Percentiles rank a stretch among this genome's conserved stretches.
Evolutionary conservation across 2,329 filamentous ascomycete species (phyloP).

Genomic region (Aspergillus persii): DNA sequence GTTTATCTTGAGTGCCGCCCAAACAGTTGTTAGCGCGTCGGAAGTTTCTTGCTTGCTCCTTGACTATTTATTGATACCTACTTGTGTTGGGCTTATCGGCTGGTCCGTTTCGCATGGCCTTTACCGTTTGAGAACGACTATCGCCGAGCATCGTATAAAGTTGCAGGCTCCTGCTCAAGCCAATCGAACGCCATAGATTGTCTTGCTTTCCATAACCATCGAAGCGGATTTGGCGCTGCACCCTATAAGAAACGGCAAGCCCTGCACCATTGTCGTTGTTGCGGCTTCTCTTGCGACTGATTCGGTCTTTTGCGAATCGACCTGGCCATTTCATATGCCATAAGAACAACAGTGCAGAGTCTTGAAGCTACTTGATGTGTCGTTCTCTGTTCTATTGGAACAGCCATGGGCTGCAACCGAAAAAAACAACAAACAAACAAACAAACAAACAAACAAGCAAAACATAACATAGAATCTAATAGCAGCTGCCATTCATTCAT

Average conservation of each 20-base stretch:
- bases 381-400: neutral
- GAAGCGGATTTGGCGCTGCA: neutral
- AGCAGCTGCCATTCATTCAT: neutral
- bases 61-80: neutral
- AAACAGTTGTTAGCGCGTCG: neutral
- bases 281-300: neutral
- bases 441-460: no score
- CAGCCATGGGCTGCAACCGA: neutral
- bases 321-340: neutral
- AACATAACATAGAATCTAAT: neutral
- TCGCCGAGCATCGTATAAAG: neutral
- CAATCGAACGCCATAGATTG: neutral
- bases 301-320: neutral
- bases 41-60: neutral
- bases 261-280: neutral
- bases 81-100: neutral
- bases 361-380: neutral
- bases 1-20: neutral
- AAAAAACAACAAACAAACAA: neutral
- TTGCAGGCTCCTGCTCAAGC: neutral
- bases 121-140: neutral
- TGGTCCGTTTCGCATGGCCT: neutral
- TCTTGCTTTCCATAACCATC: neutral
- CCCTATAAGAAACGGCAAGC: neutral
- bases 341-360: neutral